Evolutionary conservation across 1,139 yeast genomes (phyloP), one percentile per base, ranked within the genome.

Genomic region (Kodamaea sp.): DNA sequence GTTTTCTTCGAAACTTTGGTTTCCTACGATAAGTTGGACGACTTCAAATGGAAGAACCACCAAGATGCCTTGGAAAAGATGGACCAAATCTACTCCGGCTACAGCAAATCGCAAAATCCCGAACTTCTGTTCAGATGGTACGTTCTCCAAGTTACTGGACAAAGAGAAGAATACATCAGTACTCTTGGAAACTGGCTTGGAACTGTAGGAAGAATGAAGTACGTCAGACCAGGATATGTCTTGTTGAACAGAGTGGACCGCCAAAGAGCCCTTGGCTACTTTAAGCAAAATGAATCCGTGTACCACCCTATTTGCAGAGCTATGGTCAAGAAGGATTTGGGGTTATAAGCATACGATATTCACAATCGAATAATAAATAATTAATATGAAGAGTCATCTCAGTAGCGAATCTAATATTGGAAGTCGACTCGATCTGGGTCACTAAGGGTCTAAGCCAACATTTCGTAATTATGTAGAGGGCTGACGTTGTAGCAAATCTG

Each of bases 161-260:
- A 64, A 11, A 62, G 76, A 37, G 46, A 61, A 12, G 57, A 66
- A 23, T 65, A 68, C 36, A 78, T 81, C 53, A 62, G 60, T 36
- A 62, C 62, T 37, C 63, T 86, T 31, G 89, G 94, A 6, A 76
- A 78, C 35, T 89, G 96, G 95, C 69, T 89, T 38, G 95, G 94
- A 7, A 81, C 92, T 3, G 94, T 88, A 18, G 97, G 97, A 15
- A 77, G 97, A 68, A 89, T 89, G 96, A 89, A 89, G 68, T 89
- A 81, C 56, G 96, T 87, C 24, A 76, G 96, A 58, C 96, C 96
- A 16, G 89, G 95, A 2, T 88, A 77, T 63, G 72, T 78, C 24
- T 63, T 80, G 42, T 67, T 89, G 42, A 73, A 79, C 54, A 54
- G 65, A 15, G 90, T 83, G 16, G 85, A 86, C 55, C 78, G 76